phyloP scores from a whole-genome alignment of 31 red algal species.

The Porphyra umbilicalis region DNA sequence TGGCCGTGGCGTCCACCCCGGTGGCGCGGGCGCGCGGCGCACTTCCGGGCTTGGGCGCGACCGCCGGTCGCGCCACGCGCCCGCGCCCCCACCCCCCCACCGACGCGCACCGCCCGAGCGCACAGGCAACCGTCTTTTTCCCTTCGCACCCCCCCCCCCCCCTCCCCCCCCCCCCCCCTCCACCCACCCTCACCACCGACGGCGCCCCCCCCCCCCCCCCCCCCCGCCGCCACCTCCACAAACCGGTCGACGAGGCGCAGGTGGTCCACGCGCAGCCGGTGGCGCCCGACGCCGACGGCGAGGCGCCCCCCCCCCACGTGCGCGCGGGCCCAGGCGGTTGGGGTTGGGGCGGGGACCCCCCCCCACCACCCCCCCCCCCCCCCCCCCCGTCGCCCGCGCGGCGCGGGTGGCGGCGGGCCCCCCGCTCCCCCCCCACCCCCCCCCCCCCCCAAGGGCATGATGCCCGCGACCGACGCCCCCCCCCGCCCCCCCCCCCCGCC shows the following conservation, averaged over 20 bases:
- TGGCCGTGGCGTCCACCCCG: too few species aligned
- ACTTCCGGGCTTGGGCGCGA: too few species aligned
- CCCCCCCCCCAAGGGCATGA: neutral
- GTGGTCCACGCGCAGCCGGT: neutral
- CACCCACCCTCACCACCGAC: neutral
- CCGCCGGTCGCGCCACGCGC: too few species aligned
- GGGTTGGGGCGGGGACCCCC: neutral
- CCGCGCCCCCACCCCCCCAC: too few species aligned
- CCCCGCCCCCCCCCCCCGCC: neutral
- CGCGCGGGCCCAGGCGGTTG: neutral
- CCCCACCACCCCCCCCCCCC: too few species aligned
- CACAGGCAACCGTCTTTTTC: too few species aligned
- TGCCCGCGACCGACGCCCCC: neutral
- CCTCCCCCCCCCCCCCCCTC: neutral
- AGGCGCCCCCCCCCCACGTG: neutral
- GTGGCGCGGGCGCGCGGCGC: too few species aligned
- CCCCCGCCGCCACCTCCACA: neutral
- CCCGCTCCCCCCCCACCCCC: neutral
- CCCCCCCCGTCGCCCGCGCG: neutral
- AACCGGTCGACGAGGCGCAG: neutral
- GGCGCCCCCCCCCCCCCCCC: neutral
- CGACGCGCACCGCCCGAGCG: too few species aligned
- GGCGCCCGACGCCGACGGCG: neutral
- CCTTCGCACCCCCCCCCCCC: too few species aligned
- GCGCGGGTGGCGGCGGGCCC: neutral